A percentile compares a stretch with the other conserved stretches of the same genome.
phyloP scores from a whole-genome alignment of 2,329 filamentous ascomycete genomes.

The Pseudogymnoascus sp. region DNA sequence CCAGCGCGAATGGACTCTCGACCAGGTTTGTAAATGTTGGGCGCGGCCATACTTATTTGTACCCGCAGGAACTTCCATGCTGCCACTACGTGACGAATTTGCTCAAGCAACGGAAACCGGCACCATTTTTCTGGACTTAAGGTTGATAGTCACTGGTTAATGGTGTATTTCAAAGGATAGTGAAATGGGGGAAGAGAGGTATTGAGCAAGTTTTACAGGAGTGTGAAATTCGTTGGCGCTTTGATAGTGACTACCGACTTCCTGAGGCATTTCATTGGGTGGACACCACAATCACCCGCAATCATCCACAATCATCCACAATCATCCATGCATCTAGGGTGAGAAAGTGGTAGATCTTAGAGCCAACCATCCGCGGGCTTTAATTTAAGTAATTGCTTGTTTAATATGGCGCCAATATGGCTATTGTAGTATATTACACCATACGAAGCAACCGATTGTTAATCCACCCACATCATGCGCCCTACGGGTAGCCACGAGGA shows the following conservation, averaged over 20 bases:
- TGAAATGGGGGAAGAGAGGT: neutral
- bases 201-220: neutral
- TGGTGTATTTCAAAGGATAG: neutral
- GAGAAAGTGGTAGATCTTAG: neutral
- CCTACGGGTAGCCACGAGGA: neutral
- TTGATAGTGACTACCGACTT: neutral
- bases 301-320: neutral
- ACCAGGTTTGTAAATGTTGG: neutral
- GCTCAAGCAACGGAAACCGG: neutral
- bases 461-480: neutral
- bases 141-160: neutral
- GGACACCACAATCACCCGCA: neutral
- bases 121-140: neutral
- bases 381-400: neutral
- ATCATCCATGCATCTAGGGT: neutral
- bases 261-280: neutral
- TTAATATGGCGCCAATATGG: neutral
- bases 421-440: neutral
- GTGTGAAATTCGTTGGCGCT: neutral
- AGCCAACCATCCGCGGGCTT: neutral
- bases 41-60: neutral
- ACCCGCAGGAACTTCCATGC: neutral
- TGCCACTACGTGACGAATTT: neutral
- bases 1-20: neutral
- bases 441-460: neutral